These are phyloP conservation scores for Solanum neorickii DNA, from an alignment of 257 asterid species.

Conservation along the genomic window DNA sequence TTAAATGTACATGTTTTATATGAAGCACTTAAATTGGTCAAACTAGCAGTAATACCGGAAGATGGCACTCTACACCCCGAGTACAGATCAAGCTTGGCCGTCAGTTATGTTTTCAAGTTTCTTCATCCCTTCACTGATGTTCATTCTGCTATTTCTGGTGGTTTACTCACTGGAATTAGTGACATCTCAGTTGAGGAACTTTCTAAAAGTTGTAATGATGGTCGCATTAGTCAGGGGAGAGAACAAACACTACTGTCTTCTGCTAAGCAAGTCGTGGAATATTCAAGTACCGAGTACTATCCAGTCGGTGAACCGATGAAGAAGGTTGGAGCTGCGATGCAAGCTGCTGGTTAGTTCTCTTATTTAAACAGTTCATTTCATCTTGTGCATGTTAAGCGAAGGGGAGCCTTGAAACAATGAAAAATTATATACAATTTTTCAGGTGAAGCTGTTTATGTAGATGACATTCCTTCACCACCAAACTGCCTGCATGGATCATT, in stretches of 20 bases:
- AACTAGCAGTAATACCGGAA: conserved; percentile 20
- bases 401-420: background rate
- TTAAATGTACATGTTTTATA: conserved; percentile 15
- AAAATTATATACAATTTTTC: background rate
- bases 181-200: background rate
- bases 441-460: conserved; percentile 78
- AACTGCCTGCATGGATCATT: conserved; percentile 56
- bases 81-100: conserved; percentile 53
- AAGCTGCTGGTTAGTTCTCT: conserved; percentile 17
- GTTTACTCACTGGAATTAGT: conserved; percentile 3
- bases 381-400: background rate
- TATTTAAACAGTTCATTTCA: background rate
- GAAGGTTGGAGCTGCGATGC: conserved; percentile 49
- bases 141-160: background rate
- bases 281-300: conserved; percentile 29
- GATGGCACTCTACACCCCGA: conserved; percentile 44
- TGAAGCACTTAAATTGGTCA: conserved; percentile 41
- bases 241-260: conserved; percentile 26
- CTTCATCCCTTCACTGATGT: conserved; percentile 15
- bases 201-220: background rate
- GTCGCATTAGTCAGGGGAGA: background rate
- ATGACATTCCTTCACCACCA: conserved; percentile 71
- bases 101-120: conserved; percentile 45
- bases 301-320: conserved; percentile 66
- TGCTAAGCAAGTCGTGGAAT: conserved; percentile 41